These are phyloP conservation scores for Pittosporum tobira DNA, from an alignment of 129 eudicot genomes.

Conservation along the genomic window DNA sequence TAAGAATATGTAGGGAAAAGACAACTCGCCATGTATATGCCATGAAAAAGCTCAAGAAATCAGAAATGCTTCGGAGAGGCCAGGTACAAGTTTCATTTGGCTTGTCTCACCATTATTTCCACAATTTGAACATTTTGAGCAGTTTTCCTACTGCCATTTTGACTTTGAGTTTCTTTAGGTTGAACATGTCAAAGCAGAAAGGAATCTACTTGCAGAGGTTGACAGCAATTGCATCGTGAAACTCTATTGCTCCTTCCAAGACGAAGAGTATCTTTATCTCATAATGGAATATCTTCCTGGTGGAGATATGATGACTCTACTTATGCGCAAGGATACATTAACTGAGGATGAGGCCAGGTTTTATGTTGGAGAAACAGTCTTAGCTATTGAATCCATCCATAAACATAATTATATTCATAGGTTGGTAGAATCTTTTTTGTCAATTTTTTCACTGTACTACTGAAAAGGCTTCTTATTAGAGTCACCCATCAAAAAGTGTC, in stretches of 20 bases:
- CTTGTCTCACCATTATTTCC: not conserved
- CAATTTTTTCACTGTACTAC: not conserved
- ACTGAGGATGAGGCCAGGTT: constrained; percentile 90
- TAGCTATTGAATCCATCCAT: constrained; percentile 91
- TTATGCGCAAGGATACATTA: constrained; percentile 84
- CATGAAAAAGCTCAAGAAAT: constrained; percentile 92
- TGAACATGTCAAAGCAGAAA: constrained; percentile 97
- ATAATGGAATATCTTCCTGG: constrained; percentile 97
- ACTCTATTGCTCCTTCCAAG: constrained; percentile 95
- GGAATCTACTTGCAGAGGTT: constrained; percentile 90
- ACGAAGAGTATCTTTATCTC: constrained; percentile 83
- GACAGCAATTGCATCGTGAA: constrained; percentile 96
- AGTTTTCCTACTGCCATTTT: constrained; percentile 9
- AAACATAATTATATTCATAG: constrained; percentile 95
- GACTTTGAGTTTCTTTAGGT: constrained; percentile 35
- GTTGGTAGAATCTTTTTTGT: constrained; percentile 28
- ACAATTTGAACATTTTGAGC: not conserved
- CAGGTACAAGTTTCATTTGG: constrained; percentile 47
- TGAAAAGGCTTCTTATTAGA: not conserved
- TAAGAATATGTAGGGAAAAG: constrained; percentile 86
- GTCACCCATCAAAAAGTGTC: not conserved
- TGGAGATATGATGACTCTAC: constrained; percentile 97
- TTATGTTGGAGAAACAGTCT: constrained; percentile 90
- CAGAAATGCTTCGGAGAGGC: constrained; percentile 97
- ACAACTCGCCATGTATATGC: constrained; percentile 89